Evolutionary conservation across 371 early-diverging fungal genomes (phyloP).

Genomic region (Mortierella sp.): DNA sequence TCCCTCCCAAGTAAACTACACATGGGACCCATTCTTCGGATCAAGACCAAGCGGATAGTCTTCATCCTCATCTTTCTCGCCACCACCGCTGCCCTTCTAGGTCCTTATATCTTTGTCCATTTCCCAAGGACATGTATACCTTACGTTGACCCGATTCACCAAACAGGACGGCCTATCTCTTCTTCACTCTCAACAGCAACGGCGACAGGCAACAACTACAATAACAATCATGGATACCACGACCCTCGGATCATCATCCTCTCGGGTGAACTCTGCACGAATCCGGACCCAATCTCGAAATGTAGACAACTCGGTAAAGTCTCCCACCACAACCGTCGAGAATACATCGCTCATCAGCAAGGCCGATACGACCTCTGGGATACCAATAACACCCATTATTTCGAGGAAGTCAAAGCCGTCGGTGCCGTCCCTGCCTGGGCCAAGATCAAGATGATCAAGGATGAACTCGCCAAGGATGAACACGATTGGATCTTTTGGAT

Average conservation of each 20-base stretch:
- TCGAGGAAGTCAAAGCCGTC: constrained; percentile 22
- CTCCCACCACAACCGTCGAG: constrained; percentile 32
- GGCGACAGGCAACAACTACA: constrained; percentile 2
- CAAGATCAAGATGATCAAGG: constrained; percentile 37
- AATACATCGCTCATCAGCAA: constrained; percentile 36
- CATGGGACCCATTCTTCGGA: constrained; percentile 5
- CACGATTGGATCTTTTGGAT: constrained; percentile 47
- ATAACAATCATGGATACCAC: neutral
- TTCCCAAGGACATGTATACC: constrained; percentile 39
- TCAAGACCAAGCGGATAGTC: constrained; percentile 14
- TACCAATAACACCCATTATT: constrained; percentile 18
- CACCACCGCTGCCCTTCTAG: constrained; percentile 6
- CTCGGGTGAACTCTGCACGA: constrained; percentile 29
- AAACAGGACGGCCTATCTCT: constrained; percentile 1
- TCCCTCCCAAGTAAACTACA: neutral
- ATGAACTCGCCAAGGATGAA: constrained; percentile 29
- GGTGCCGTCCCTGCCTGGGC: constrained; percentile 33
- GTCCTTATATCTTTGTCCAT: constrained; percentile 28
- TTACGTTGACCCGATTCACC: constrained; percentile 12
- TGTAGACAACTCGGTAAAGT: constrained; percentile 23
- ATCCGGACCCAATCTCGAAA: constrained; percentile 11
- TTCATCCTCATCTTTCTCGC: constrained; percentile 10
- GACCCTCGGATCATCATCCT: constrained; percentile 31
- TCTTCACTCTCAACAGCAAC: neutral
- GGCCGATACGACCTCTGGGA: constrained; percentile 42